Conservation (phyloP, 202 grass and related monocot species). For the Alloteropsis angusta region DNA sequence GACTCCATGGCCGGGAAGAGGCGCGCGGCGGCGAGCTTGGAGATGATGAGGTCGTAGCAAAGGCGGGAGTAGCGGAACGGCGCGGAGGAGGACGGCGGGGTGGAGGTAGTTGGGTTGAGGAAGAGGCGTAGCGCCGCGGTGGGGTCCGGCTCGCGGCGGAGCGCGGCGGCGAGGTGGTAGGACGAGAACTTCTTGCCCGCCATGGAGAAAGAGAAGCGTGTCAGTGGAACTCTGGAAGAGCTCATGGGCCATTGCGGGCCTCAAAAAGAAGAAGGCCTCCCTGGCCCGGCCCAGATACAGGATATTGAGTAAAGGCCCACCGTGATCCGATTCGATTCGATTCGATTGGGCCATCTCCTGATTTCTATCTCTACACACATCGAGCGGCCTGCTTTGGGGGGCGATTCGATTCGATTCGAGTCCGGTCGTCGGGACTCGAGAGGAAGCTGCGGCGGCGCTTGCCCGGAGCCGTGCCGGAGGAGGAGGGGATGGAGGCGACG, state of each 20-base stretch:
- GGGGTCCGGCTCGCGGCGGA: conserved; percentile 58
- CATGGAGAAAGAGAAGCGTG: not conserved
- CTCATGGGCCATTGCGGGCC: too few species aligned
- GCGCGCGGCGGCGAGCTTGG: conserved; percentile 44
- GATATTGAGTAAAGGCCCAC: not conserved
- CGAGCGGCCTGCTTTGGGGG: not conserved
- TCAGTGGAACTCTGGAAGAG: not conserved
- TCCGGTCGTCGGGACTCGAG: not conserved
- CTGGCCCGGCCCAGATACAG: too few species aligned
- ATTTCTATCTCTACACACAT: too few species aligned
- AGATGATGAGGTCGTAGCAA: conserved; percentile 49
- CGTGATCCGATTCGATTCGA: not conserved
- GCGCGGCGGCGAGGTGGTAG: conserved; percentile 44
- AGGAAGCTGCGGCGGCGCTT: not conserved
- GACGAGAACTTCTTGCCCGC: conserved; percentile 35
- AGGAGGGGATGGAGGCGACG: conserved; percentile 64
- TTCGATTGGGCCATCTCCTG: not conserved
- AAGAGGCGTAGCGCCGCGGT: conserved; percentile 43
- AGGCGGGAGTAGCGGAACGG: conserved; percentile 39
- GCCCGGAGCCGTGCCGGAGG: not conserved
- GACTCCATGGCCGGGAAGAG: conserved; percentile 55
- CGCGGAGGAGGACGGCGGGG: not conserved
- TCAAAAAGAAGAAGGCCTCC: too few species aligned
- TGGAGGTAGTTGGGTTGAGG: not conserved
- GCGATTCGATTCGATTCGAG: not conserved